Base-by-base conservation (phyloP, 202 grass and related monocot species). In the Eragrostis tef region DNA sequence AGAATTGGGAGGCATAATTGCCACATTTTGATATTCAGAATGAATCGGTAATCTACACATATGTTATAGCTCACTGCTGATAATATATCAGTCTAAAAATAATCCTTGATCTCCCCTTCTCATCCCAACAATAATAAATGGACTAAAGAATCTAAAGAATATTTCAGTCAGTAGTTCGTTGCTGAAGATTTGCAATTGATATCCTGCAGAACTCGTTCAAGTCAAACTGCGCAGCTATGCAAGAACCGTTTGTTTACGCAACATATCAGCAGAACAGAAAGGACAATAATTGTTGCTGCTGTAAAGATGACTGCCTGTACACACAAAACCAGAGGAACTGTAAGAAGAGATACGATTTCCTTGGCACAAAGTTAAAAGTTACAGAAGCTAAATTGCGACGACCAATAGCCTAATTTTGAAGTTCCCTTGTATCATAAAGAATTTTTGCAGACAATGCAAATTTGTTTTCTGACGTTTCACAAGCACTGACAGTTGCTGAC, bases 261-360 rank as follows among this genome's bases (percentile, higher is more conserved):
- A 10, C 82, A 75, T 64, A 90, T 64, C 80, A 90, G 69, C 48
- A 90, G 47, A 70, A 86, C 88, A 57, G 83, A 86, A 16, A 90
- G 79, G 53, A 46, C 79, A 50, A 90, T 22, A 75, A 86, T 86
- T 75, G 79, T 75, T 60, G 27, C 88, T 79, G 69, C 88, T 75
- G 88, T 90, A 70, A 86, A 86, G 24, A 90, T 56, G 47, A 79
- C 48, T 57, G 79, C 88, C 88, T 90, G 88, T 84, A 90, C 24
- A 83, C 6, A 79, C 3, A 14, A 56, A 73, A 68, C 68, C 44
- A 79, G 7, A 75, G 4, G 29, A 86, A 42, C 26, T 31, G 39
- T 86, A 70, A 86, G 43, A 63, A 6, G 16, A 4, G 45, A 45
- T 82, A 77, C 17, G 29, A 52, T 50, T n/a, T 71, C 10, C 10